Percentiles rank a stretch among this genome's conserved stretches.
phyloP scores from a whole-genome alignment of 768 basidiomycete genomes.

The Boletus rubroflammeus region DNA sequence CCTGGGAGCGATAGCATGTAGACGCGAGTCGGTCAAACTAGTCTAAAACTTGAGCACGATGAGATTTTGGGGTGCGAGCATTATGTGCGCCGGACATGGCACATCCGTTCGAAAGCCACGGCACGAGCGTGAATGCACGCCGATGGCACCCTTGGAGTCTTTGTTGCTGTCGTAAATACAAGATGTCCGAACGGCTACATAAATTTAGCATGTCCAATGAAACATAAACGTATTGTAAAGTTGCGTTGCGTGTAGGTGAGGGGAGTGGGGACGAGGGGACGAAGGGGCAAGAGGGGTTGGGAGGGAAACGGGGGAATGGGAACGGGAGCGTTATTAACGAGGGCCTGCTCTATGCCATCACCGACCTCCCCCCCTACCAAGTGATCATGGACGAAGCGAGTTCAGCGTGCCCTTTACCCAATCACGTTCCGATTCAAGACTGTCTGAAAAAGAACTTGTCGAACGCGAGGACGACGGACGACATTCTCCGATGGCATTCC shows the following conservation, averaged over 20 bases:
- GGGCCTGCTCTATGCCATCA: background rate
- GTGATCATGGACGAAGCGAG: background rate
- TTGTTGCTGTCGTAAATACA: background rate
- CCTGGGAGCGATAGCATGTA: constrained; percentile 27
- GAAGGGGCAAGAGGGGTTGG: background rate
- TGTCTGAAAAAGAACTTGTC: background rate
- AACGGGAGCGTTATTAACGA: background rate
- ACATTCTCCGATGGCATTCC: too few relatives aligned
- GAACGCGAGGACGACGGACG: background rate
- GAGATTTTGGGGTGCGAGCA: background rate
- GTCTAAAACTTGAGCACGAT: background rate
- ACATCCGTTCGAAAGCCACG: background rate
- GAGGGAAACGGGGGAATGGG: background rate
- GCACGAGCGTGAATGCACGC: background rate
- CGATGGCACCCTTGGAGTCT: background rate
- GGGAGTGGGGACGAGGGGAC: background rate
- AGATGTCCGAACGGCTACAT: background rate
- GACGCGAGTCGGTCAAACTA: background rate
- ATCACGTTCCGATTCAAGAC: background rate
- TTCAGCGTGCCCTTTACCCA: background rate
- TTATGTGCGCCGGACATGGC: background rate
- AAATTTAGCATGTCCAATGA: background rate
- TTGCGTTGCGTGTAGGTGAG: background rate
- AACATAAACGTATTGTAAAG: background rate
- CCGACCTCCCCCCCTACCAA: background rate